Evolutionary conservation across 208 protist genomes (phyloP).

Genomic region (Acanthamoeba healyi): DNA sequence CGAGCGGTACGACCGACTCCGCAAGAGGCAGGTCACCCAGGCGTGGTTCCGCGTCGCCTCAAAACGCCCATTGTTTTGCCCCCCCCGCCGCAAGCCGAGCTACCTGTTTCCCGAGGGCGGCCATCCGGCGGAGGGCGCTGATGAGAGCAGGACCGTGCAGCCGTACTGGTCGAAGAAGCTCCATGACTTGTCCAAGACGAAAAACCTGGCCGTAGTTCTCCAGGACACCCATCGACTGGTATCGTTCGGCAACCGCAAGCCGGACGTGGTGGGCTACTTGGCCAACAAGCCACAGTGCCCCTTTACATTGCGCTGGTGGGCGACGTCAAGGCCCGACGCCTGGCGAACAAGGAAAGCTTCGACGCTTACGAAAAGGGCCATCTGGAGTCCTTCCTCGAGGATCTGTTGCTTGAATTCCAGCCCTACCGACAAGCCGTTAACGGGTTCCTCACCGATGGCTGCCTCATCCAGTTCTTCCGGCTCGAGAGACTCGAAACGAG

Average conservation of each 20-base stretch:
- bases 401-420: constrained; percentile 29
- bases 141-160: not conserved
- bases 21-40: not conserved
- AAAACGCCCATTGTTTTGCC: not conserved
- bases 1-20: not conserved
- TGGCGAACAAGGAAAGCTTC: not conserved
- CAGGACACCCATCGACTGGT: not conserved
- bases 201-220: not conserved
- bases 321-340: constrained; percentile 19
- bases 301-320: constrained; percentile 46
- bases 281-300: not conserved
- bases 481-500: not conserved
- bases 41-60: not conserved
- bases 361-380: constrained; percentile 47
- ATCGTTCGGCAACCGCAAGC: constrained; percentile 10
- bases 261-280: constrained; percentile 34
- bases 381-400: constrained; percentile 36
- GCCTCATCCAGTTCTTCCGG: constrained; percentile 51
- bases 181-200: not conserved
- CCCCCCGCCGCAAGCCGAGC: not conserved
- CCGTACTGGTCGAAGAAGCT: constrained; percentile 40
- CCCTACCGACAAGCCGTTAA: constrained; percentile 4
- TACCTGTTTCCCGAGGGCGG: not conserved
- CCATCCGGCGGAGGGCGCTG: not conserved
- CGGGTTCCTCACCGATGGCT: constrained; percentile 54